Conservation (phyloP, 2,329 filamentous ascomycete species). For the Colletotrichum gigasporum region DNA sequence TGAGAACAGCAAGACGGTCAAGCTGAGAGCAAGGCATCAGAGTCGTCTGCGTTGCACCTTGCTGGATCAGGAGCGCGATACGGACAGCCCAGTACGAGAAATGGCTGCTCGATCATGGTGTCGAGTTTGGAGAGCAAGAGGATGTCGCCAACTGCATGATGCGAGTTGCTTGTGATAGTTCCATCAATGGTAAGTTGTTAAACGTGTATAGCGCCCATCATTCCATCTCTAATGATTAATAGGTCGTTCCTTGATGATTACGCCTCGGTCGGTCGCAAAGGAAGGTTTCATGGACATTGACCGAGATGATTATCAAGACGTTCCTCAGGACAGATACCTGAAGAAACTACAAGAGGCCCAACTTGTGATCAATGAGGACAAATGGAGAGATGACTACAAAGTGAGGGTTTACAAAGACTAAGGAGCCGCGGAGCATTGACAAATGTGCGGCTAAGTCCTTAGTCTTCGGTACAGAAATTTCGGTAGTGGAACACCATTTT, state of each 20-base stretch:
- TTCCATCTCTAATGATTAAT: neutral
- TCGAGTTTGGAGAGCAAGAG: conserved; percentile 49
- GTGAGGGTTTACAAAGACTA: conserved; percentile 5
- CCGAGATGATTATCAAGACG: conserved; percentile 45
- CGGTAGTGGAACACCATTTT: neutral
- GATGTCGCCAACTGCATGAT: conserved; percentile 45
- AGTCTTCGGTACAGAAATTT: no score
- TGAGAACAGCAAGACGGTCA: conserved; percentile 49
- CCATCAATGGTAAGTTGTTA: conserved; percentile 40
- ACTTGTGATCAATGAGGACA: conserved; percentile 51
- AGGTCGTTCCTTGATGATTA: conserved; percentile 52
- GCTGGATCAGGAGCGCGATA: conserved; percentile 49
- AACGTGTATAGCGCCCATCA: conserved; percentile 19
- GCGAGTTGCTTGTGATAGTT: conserved; percentile 42
- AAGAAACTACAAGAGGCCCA: conserved; percentile 49
- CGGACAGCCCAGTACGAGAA: conserved; percentile 50
- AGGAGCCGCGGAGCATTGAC: no score
- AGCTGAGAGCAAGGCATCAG: conserved; percentile 53
- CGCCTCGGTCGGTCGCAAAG: conserved; percentile 45
- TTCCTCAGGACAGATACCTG: conserved; percentile 46
- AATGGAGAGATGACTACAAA: conserved; percentile 39
- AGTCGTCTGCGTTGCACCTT: conserved; percentile 56
- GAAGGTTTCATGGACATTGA: conserved; percentile 51
- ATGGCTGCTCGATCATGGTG: conserved; percentile 47
- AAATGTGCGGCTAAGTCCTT: no score